Evolutionary conservation across 1,284 basidiomycete species (phyloP), one percentile per base, ranked within the genome.

Genomic region (Malassezia restricta): DNA sequence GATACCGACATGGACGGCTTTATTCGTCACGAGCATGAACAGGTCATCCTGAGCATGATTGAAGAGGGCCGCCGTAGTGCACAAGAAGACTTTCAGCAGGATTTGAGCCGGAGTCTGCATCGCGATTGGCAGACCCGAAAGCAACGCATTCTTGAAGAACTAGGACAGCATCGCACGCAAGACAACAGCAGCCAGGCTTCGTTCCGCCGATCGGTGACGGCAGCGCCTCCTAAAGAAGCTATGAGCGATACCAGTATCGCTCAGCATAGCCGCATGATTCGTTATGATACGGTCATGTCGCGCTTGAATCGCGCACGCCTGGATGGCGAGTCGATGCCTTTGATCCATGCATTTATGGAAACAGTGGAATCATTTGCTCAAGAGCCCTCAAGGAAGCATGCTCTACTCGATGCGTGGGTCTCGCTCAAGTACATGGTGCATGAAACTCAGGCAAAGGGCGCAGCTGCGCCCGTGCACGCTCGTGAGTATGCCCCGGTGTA

Each of bases 91-190:
- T 91, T 92, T 64, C 87, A 90, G 66, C 79, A 80, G 32, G 81
- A 83, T 37, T 76, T 91, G 39, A 84, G 88, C 65, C 81, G 84
- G 40, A 79, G 84, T 33, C 82, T 83, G 63, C 79, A 82, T 57
- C 78, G 80, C 44, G 86, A 90, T 63, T 95, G 90, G 90, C 86
- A 92, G 67, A 80, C 81, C 17, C 85, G 87, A 68, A 91, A 92
- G 77, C 83, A 83, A 64, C 80, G 83, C 44, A 82, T 94, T 12
- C 87, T 92, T 61, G 90, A 94, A 70, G 87, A 94, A 73, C 79
- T 94, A 6, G 87, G 86, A 11, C 66, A 70, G 41, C 66, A 73
- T 48, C 61, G 63, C 47, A 54, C 56, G 3, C 28, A 39, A 11
- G 47, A 53, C 24, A 40, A 52, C 12, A 48, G 17, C 47, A 56